phyloP scores from a whole-genome alignment of 225 moss, liverwort and hornwort species.

The Asterella californica region DNA sequence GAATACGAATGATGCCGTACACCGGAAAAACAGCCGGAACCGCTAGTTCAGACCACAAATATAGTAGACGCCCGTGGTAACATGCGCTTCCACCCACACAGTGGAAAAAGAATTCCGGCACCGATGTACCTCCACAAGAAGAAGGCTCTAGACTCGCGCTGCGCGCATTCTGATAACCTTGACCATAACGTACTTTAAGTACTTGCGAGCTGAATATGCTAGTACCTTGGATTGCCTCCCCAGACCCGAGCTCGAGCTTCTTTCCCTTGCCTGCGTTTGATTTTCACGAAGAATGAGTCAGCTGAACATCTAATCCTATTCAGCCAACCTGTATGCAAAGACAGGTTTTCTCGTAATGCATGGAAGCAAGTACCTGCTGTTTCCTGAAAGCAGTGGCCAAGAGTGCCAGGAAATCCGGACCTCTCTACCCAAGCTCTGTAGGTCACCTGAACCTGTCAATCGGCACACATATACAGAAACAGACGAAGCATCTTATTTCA shows the following conservation, averaged over 20 bases:
- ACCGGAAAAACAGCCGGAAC: too few relatives aligned
- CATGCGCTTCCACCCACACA: background rate
- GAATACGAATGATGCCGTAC: too few relatives aligned
- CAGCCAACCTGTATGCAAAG: too few relatives aligned
- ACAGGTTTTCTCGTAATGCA: background rate
- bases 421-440: conserved; percentile 25
- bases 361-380: conserved; percentile 7
- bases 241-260: conserved; percentile 24
- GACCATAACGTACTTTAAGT: background rate
- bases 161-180: background rate
- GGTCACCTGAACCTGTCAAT: conserved; percentile 15
- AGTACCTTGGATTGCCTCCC: conserved; percentile 19
- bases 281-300: background rate
- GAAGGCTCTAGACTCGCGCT: background rate
- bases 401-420: conserved; percentile 15
- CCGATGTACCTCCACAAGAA: background rate
- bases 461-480: background rate
- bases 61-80: background rate
- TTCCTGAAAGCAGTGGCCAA: conserved; percentile 17
- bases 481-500: background rate
- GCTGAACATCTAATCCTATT: background rate
- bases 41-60: too few relatives aligned
- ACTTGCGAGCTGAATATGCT: background rate
- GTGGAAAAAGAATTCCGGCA: background rate
- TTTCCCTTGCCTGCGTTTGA: conserved; percentile 22